Evolutionary conservation across 2,329 filamentous ascomycete species (phyloP), one percentile per base, ranked within the genome.

Genomic region (Exophiala sp.): DNA sequence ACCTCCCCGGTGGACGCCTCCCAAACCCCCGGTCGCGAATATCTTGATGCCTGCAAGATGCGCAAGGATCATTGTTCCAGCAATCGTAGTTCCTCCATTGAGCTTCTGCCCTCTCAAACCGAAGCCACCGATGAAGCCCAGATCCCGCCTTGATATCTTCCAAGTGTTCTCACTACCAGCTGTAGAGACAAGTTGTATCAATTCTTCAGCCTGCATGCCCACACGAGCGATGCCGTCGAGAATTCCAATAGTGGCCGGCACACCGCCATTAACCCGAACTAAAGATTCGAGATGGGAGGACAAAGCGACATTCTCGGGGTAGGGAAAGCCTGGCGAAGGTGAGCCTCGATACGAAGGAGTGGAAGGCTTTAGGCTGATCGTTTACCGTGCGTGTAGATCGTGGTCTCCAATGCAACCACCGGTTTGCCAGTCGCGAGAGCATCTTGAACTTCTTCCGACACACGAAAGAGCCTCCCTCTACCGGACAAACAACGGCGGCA

Each of bases 21-120:
- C 92, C 3, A 99, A 82, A 10, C 94, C 94, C 42, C 94, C 94
- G 5, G 94, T 99, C 21, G 91, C 94, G 71, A 99, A 96, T 46
- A 99, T 82, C 60, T 85, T 87, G 67, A 99, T 95, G 8, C 91
- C 91, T 24, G 91, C 92, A 55, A 91, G 76, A 59, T 88, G 80
- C 41, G 94, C 89, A 29, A 99, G 81, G 35, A 96, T 72, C 88
- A 95, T 96, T 2, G 94, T 99, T 1, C 88, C 91, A 4, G 92
- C 84, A 52, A 99, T 88, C 2, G 94, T 99, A 1, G 94, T 99
- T 8, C 92, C 94, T 24, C 91, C 94, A 69, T 95, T 87, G 41
- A 89, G 80, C 51, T 78, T 82, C 61, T 81, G 82, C 33, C 88
- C 87, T 42, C 80, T 69, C 49, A 87, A 67, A 75, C 90, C 87